phyloP scores from a whole-genome alignment of 495 filamentous ascomycete genomes.

The Staphylotrichum tortipilum region DNA sequence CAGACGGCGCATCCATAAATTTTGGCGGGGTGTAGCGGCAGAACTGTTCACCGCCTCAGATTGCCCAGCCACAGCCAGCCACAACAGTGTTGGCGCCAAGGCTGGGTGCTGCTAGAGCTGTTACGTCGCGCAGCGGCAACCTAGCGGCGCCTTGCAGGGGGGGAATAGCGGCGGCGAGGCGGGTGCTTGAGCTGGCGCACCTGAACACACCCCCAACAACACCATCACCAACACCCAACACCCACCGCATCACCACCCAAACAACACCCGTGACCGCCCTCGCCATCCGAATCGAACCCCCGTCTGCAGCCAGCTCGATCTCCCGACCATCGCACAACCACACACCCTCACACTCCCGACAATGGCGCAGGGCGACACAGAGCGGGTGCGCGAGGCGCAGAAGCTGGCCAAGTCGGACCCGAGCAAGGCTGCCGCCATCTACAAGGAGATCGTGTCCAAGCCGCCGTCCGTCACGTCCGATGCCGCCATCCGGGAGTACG shows the following conservation, averaged over 20 bases:
- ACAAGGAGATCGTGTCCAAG: conserved; percentile 80
- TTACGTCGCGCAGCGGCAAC: conserved; percentile 29
- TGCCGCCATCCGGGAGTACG: conserved; percentile 78
- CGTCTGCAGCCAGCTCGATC: neutral
- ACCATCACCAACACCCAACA: conserved; percentile 1
- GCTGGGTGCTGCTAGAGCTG: no score
- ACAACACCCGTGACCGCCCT: neutral
- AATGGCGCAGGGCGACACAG: conserved; percentile 42
- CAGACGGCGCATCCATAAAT: conserved; percentile 12
- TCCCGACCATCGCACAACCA: neutral
- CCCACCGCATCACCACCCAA: neutral
- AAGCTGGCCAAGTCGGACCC: conserved; percentile 70
- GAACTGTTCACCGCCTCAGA: conserved; percentile 19
- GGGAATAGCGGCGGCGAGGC: conserved; percentile 6
- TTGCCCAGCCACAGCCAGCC: conserved; percentile 7
- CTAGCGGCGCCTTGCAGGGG: conserved; percentile 10
- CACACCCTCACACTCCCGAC: conserved; percentile 3
- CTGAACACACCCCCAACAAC: conserved; percentile 7
- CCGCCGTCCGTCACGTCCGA: conserved; percentile 72
- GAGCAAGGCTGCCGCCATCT: conserved; percentile 68
- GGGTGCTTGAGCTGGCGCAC: conserved; percentile 14
- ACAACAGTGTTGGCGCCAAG: conserved; percentile 11
- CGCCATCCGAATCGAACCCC: neutral
- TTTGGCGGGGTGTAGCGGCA: conserved; percentile 30
- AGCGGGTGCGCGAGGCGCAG: conserved; percentile 62